A percentile compares a stretch with the other conserved stretches of the same genome.
These are phyloP conservation scores for Amanita exitialis DNA, from an alignment of 768 basidiomycete genomes.

Conservation along the genomic window DNA sequence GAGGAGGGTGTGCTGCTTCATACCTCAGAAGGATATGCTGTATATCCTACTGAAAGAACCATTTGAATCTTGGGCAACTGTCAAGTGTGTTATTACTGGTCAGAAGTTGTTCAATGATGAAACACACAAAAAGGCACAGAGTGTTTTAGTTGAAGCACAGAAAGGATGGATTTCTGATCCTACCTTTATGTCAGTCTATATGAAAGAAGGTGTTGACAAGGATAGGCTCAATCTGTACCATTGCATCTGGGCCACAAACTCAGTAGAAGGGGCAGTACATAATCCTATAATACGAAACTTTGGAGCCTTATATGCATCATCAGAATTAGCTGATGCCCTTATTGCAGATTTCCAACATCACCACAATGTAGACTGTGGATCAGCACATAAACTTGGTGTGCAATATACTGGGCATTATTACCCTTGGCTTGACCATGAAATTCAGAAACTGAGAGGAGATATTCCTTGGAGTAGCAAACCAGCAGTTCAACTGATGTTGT, in stretches of 20 bases:
- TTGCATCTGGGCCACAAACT: conserved; percentile 13
- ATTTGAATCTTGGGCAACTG: conserved; percentile 8
- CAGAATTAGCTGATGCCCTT: conserved; percentile 12
- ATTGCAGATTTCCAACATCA: conserved; percentile 12
- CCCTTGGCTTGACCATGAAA: conserved; percentile 10
- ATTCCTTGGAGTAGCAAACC: conserved; percentile 4
- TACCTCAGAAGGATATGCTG: conserved; percentile 10
- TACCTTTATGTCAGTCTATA: conserved; percentile 10
- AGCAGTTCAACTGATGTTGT: neutral
- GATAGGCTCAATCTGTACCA: conserved; percentile 11
- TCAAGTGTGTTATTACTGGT: neutral
- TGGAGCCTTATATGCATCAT: conserved; percentile 14
- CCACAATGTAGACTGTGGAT: conserved; percentile 9
- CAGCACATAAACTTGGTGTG: conserved; percentile 4
- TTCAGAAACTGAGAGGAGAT: conserved; percentile 7
- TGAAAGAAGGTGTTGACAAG: conserved; percentile 8
- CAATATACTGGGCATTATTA: conserved; percentile 12
- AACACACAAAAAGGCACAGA: conserved; percentile 5
- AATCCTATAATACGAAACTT: conserved; percentile 12
- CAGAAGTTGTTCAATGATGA: neutral
- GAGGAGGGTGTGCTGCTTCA: conserved; percentile 9
- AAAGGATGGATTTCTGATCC: conserved; percentile 13
- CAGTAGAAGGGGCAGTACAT: conserved; percentile 16
- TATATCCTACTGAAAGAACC: conserved; percentile 10
- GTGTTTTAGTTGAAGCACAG: conserved; percentile 9